phyloP scores from a whole-genome alignment of 2,329 filamentous ascomycete species.

The Clonostachys rosea region DNA sequence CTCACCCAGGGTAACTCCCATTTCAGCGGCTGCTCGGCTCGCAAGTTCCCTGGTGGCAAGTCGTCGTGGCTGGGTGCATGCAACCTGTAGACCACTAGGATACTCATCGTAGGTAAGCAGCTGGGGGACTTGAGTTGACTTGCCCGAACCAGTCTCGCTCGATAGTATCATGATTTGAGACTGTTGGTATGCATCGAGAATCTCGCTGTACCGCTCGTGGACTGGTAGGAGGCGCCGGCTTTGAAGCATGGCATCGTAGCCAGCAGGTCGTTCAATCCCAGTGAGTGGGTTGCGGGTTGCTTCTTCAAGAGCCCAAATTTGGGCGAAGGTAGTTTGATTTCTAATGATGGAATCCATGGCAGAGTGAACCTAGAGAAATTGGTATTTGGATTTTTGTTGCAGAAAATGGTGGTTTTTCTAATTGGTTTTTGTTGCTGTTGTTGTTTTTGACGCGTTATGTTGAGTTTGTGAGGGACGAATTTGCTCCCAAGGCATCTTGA shows the following conservation, averaged over 20 bases:
- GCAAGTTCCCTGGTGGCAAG: constrained; percentile 90
- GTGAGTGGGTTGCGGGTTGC: background rate
- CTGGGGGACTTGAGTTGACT: constrained; percentile 6
- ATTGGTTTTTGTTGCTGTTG: no score
- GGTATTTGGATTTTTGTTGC: background rate
- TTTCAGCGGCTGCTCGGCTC: constrained; percentile 80
- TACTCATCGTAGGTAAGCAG: constrained; percentile 6
- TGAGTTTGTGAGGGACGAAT: background rate
- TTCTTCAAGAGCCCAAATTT: background rate
- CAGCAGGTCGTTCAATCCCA: background rate
- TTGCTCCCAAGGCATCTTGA: background rate
- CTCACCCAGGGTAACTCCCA: constrained; percentile 78
- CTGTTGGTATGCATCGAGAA: background rate
- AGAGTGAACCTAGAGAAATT: background rate
- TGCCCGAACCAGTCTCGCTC: background rate
- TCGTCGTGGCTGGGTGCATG: constrained; percentile 81
- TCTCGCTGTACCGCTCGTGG: background rate
- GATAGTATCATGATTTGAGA: background rate
- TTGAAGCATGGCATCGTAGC: background rate
- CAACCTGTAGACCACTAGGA: constrained; percentile 63
- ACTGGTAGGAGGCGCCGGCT: background rate
- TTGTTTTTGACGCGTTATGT: no score
- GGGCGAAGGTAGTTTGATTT: background rate
- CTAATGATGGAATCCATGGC: background rate
- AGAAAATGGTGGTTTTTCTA: no score